Base-by-base conservation (phyloP, 257 asterid species). In the Solanum raphanifolium region DNA sequence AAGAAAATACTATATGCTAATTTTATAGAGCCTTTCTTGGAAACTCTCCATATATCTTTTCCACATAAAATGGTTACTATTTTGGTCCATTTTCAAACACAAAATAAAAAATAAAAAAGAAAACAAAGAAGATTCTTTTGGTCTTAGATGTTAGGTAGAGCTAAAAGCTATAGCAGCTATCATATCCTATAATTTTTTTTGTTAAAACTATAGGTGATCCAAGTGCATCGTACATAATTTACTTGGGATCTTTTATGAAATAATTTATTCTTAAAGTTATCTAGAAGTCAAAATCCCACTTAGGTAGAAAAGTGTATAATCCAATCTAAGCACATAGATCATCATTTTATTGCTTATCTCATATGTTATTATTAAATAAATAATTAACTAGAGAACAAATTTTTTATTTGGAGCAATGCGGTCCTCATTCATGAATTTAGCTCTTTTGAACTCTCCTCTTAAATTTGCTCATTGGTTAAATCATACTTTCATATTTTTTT, bases 281-380 rank as follows among this genome's bases (percentile, higher is more conserved):
- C 85, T 81, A 81, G 27, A 78, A 7, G 85, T 81, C 85, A 81
- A 81, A 43, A 81, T 81, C 41, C 66, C 85, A 81, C 68, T 46
- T 81, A 5, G 68, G 66, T 46, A 46, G 11, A 81, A 46, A 81
- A 31, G 27, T 29, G 85, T 29, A 81, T 81, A 81, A 81, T 46
- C 68, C 85, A 81, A 43, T 81, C 85, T 81, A 81, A 81, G 85
- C 85, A 27, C 85, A 81, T 43, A 81, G 68, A 46, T 81, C 68
- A 81, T 27, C 68, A 46, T 46, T 69, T 35, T 69, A 69, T 27
- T 79, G 66, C 60, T 43, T 27, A 46, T 79, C 85, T 46, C n/a
- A 27, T 43, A 29, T 13, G 48, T 43, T 81, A 46, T 81, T 27
- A 25, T 46, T 43, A 29, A 15, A 8, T 41, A 15, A 79, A 79